phyloP scores from a whole-genome alignment of 768 basidiomycete species.

The Naganishia antarctica region DNA sequence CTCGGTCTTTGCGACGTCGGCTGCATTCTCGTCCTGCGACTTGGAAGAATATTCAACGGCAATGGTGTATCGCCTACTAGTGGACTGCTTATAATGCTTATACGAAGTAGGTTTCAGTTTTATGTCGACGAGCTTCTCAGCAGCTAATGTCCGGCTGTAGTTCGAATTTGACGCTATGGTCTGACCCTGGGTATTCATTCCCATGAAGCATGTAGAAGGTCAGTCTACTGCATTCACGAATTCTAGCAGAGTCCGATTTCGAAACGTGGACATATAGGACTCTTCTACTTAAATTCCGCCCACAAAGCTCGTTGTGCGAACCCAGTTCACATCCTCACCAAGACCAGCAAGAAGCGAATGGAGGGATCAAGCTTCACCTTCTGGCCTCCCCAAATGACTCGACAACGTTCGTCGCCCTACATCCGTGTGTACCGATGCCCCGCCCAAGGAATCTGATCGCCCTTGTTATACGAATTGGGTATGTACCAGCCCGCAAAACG shows the following conservation, averaged over 20 bases:
- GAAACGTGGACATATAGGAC: neutral
- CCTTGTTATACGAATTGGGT: neutral
- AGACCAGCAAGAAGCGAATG: too few relatives aligned
- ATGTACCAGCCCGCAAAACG: neutral
- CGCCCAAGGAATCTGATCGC: neutral
- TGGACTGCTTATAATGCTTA: slow-evolving; percentile 30
- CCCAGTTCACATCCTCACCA: too few relatives aligned
- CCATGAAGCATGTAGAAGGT: slow-evolving; percentile 23
- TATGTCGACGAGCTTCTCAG: neutral
- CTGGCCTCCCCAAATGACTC: neutral
- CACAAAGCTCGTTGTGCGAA: neutral
- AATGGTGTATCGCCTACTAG: slow-evolving; percentile 62
- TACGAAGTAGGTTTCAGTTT: slow-evolving; percentile 4
- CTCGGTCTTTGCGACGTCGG: too few relatives aligned
- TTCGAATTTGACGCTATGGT: slow-evolving; percentile 16
- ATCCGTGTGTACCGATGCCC: neutral
- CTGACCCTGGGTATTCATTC: neutral
- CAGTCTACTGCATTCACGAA: neutral
- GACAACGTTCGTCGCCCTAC: neutral
- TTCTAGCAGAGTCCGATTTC: neutral
- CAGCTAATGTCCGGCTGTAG: neutral
- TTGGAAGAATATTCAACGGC: slow-evolving; percentile 73
- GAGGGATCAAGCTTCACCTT: neutral
- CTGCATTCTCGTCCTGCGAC: too few relatives aligned
- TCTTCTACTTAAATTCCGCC: too few relatives aligned